phyloP scores from a whole-genome alignment of 352 stramenopile species.

The Phytophthora citricola region DNA sequence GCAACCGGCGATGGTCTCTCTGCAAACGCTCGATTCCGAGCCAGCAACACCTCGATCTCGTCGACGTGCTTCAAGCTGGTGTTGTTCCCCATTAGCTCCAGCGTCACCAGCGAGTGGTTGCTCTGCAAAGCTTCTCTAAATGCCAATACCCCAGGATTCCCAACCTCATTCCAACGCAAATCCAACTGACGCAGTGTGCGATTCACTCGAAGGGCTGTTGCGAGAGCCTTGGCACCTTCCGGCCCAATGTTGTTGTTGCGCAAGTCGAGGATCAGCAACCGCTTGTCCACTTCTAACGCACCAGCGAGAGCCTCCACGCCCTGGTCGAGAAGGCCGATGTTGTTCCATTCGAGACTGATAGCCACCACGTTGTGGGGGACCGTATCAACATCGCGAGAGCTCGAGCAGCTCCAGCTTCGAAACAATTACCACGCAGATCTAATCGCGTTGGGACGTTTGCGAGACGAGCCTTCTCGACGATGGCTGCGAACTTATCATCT shows the following conservation, averaged over 20 bases:
- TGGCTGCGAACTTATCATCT: constrained; percentile 69
- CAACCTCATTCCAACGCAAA: constrained; percentile 86
- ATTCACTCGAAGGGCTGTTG: constrained; percentile 63
- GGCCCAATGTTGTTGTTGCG: constrained; percentile 87
- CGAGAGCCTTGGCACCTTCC: constrained; percentile 73
- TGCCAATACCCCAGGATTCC: constrained; percentile 70
- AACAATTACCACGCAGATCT: constrained; percentile 81
- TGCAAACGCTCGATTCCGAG: constrained; percentile 61
- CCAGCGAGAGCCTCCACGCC: constrained; percentile 67
- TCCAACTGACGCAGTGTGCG: constrained; percentile 75
- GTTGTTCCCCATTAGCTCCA: constrained; percentile 84
- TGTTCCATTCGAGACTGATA: constrained; percentile 88
- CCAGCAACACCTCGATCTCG: constrained; percentile 65
- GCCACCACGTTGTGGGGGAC: constrained; percentile 55
- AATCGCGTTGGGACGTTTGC: constrained; percentile 51
- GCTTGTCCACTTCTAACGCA: constrained; percentile 70
- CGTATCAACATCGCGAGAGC: constrained; percentile 61
- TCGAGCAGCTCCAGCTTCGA: constrained; percentile 64
- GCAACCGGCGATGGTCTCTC: constrained; percentile 23
- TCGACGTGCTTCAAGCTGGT: constrained; percentile 73
- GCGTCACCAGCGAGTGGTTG: constrained; percentile 64
- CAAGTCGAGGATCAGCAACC: constrained; percentile 72
- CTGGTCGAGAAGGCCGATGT: constrained; percentile 77
- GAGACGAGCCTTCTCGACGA: constrained; percentile 55
- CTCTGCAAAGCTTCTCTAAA: constrained; percentile 77